Conservation (phyloP, 257 asterid genomes). For the Solanum verrucosum region DNA sequence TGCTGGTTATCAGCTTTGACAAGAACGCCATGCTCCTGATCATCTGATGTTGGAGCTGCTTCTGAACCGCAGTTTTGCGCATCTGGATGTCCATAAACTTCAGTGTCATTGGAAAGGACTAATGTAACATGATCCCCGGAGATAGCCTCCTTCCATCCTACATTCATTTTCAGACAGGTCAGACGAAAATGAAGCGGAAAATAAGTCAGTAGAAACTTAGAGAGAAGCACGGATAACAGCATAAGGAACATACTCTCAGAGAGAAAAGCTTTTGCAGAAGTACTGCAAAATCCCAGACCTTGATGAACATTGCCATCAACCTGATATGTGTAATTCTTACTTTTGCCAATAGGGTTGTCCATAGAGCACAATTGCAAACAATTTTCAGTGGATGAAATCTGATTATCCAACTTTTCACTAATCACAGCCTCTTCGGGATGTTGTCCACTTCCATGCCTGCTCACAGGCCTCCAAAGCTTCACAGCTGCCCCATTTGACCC, state of each 20-base stretch:
- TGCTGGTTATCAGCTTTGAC: slow-evolving; percentile 19
- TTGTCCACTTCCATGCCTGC: slow-evolving; percentile 25
- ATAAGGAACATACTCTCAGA: slow-evolving; percentile 44
- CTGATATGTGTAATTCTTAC: slow-evolving; percentile 11
- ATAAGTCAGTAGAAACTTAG: neutral
- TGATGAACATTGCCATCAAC: slow-evolving; percentile 23
- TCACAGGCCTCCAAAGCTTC: slow-evolving; percentile 52
- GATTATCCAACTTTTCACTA: slow-evolving; percentile 23
- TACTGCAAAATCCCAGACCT: slow-evolving; percentile 30
- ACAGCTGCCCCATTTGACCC: slow-evolving; percentile 22
- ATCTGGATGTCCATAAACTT: slow-evolving; percentile 23
- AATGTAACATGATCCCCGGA: slow-evolving; percentile 56
- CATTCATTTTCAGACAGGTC: slow-evolving; percentile 6
- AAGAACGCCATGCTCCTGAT: slow-evolving; percentile 2
- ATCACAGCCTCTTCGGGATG: slow-evolving; percentile 16
- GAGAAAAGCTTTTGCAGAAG: slow-evolving; percentile 60
- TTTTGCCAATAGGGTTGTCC: slow-evolving; percentile 14
- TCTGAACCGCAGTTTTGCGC: slow-evolving; percentile 7
- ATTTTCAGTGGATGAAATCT: slow-evolving; percentile 18
- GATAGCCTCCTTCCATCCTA: slow-evolving; percentile 88
- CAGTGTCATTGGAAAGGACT: slow-evolving; percentile 40
- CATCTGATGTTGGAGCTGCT: slow-evolving; percentile 14
- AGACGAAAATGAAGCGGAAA: neutral
- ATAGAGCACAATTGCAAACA: slow-evolving; percentile 22
- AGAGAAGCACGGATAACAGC: neutral